A percentile compares a stretch with the other conserved stretches of the same genome.
phyloP scores from a whole-genome alignment of 2,329 filamentous ascomycete genomes.

The Catunica adiposa region DNA sequence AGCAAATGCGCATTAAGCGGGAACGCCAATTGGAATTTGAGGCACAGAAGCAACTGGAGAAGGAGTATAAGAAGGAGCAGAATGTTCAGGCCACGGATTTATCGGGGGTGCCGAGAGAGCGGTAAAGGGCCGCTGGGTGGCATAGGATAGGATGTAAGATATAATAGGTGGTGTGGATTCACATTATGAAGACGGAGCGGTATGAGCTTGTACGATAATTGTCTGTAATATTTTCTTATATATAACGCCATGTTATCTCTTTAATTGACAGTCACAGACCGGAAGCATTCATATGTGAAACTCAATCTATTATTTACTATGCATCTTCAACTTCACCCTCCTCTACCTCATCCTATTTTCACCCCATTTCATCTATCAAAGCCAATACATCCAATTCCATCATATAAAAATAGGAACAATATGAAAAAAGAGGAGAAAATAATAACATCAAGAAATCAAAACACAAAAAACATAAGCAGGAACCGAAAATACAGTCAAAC shows the following conservation, averaged over 20 bases:
- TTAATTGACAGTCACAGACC: no score
- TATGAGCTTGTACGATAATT: no score
- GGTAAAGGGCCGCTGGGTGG: background rate
- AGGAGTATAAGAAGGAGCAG: slow-evolving; percentile 81
- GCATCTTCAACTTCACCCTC: background rate
- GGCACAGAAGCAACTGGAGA: slow-evolving; percentile 68
- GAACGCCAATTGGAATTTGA: slow-evolving; percentile 93
- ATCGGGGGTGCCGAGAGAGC: slow-evolving; percentile 5
- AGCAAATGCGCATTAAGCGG: slow-evolving; percentile 76
- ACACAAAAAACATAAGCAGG: background rate
- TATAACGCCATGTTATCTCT: no score
- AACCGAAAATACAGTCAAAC: slow-evolving; percentile 1
- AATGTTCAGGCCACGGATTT: slow-evolving; percentile 34
- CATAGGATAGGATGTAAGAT: no score
- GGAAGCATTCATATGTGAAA: no score
- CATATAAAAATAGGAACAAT: background rate
- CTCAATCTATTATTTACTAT: background rate
- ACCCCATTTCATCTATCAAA: background rate
- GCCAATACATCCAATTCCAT: background rate
- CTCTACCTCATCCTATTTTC: background rate
- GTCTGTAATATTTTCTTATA: no score
- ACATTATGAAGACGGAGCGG: no score
- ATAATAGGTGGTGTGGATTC: no score
- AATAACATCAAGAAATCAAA: background rate
- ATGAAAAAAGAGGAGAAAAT: background rate